phyloP scores from a whole-genome alignment of 1,284 basidiomycete genomes.

The Exobasidium rhododendri region DNA sequence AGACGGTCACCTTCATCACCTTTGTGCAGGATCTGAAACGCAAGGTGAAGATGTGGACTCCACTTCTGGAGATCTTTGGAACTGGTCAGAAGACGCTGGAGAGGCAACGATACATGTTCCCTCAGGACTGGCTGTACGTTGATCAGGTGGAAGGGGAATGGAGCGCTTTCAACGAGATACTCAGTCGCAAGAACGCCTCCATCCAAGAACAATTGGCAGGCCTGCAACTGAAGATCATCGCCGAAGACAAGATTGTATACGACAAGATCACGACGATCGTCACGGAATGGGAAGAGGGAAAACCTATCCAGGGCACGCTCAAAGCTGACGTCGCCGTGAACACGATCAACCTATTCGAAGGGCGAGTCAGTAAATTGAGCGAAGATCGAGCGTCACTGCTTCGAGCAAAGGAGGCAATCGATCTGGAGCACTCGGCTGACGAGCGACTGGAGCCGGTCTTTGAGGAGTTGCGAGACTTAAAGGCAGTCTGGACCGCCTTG shows the following conservation, averaged over 20 bases:
- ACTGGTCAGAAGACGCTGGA: slow-evolving; percentile 95
- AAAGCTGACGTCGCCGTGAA: slow-evolving; percentile 93
- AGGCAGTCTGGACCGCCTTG: slow-evolving; percentile 97
- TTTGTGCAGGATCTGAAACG: slow-evolving; percentile 98
- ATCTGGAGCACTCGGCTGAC: slow-evolving; percentile 84
- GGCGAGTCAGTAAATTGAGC: slow-evolving; percentile 78
- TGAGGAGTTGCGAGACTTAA: slow-evolving; percentile 91
- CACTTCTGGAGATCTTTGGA: slow-evolving; percentile 89
- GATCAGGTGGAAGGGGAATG: slow-evolving; percentile 96
- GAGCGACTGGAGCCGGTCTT: slow-evolving; percentile 80
- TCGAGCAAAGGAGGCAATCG: slow-evolving; percentile 92
- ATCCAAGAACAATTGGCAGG: slow-evolving; percentile 98
- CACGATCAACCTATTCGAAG: slow-evolving; percentile 88
- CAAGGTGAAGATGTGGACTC: slow-evolving; percentile 94
- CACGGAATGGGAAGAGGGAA: slow-evolving; percentile 88
- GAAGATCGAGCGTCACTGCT: slow-evolving; percentile 92
- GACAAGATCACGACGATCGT: slow-evolving; percentile 73
- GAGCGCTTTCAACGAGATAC: slow-evolving; percentile 96
- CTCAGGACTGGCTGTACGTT: slow-evolving; percentile 95
- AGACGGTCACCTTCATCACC: slow-evolving; percentile 97
- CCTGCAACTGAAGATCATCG: slow-evolving; percentile 96
- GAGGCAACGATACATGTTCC: slow-evolving; percentile 92
- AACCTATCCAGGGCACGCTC: slow-evolving; percentile 92
- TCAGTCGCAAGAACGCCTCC: slow-evolving; percentile 94
- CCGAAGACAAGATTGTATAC: slow-evolving; percentile 85